Base-by-base conservation (phyloP, 2,329 filamentous ascomycete genomes). In the Nigrospora osmanthi region DNA sequence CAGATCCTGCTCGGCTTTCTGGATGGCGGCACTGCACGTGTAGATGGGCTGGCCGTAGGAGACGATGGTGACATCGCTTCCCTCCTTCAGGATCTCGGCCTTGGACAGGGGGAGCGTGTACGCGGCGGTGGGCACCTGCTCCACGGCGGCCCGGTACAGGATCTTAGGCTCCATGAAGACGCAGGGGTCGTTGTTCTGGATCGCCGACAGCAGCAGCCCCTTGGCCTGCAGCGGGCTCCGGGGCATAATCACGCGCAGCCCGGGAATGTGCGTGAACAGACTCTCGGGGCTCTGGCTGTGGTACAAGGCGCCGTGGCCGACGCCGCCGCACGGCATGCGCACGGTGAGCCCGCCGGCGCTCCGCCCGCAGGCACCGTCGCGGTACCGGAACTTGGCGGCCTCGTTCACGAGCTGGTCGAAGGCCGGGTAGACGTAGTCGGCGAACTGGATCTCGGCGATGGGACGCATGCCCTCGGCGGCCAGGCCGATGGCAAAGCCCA, bases 361-460 rank as follows among this genome's bases (percentile, higher is more conserved):
- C 44, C 76, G 66, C 1, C 75, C 76, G 42, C 72, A 72, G 15
- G 58, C 51, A 0, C 80, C 81, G 41, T 85, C 84, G 40, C 89
- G 76, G 64, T 89, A 96, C 45, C 90, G 76, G 58, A 87, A 85
- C 67, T 95, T 95, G 49, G 89, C 87, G 0, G 87, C 89, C 66
- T 96, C 89, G 58, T 95, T 95, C 58, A 95, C 89, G 31, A 96
- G 77, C 69, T 96, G 89, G 59, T 96, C 89, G 57, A 95, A 95
- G 0, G 90, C 89, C 3, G 90, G 90, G 62, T 83, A 95, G 44
- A 95, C 83, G 62, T 96, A 96, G 62, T 96, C 90, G 47, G 90
- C 90, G 59, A 96, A 96, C 62, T 96, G 90, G 45, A 96, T 89
- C 70, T 98, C 93, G 1, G 91, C 91, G 19, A 97, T 80, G 0